These are phyloP conservation scores for Crucibulum laeve DNA, from an alignment of 768 basidiomycete genomes.

Conservation along the genomic window DNA sequence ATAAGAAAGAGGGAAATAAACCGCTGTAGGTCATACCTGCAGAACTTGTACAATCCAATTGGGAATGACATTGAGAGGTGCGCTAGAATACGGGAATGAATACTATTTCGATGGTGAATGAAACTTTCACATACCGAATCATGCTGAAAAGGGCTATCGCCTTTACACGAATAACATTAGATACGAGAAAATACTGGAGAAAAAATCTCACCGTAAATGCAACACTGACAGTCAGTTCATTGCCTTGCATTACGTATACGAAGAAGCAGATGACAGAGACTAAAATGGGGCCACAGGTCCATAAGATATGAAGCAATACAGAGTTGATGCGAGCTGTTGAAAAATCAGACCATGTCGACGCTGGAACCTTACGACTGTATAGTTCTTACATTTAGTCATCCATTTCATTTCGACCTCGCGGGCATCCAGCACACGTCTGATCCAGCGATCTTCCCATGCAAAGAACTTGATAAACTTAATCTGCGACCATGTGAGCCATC, in stretches of 20 bases:
- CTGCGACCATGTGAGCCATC: slow-evolving; percentile 18
- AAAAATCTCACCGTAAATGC: slow-evolving; percentile 71
- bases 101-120: background rate
- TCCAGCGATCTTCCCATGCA: slow-evolving; percentile 79
- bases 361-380: background rate
- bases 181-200: background rate
- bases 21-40: slow-evolving; percentile 33
- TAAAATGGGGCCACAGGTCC: slow-evolving; percentile 72
- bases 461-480: slow-evolving; percentile 83
- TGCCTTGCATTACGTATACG: slow-evolving; percentile 64
- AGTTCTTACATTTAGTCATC: slow-evolving; percentile 60
- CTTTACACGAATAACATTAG: slow-evolving; percentile 20
- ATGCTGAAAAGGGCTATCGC: slow-evolving; percentile 82
- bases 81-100: slow-evolving; percentile 25
- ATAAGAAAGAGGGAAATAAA: background rate
- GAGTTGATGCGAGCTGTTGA: slow-evolving; percentile 67
- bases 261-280: slow-evolving; percentile 81
- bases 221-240: slow-evolving; percentile 72
- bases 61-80: slow-evolving; percentile 78
- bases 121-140: slow-evolving; percentile 49
- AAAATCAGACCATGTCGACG: background rate
- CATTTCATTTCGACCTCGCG: slow-evolving; percentile 70
- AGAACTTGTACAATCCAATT: slow-evolving; percentile 75
- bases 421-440: slow-evolving; percentile 56
- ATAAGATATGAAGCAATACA: slow-evolving; percentile 66